phyloP scores from a whole-genome alignment of 805 yeast genomes.

The Isabelozyma pseudorhagii region DNA sequence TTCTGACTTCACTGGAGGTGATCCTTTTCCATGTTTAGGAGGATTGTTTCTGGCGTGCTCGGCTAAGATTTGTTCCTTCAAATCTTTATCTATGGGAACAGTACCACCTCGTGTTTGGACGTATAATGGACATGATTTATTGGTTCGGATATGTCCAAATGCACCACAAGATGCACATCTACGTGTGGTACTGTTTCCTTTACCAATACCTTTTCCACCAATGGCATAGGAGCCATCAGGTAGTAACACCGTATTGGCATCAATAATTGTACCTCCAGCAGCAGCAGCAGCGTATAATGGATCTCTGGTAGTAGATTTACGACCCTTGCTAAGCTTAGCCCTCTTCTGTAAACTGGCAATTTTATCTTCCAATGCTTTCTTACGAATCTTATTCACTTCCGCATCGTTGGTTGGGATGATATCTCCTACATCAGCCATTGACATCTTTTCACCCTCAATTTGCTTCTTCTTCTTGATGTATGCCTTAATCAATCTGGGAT shows the following conservation, averaged over 20 bases:
- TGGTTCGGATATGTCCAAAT: constrained; percentile 90
- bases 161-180: constrained; percentile 96
- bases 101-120: constrained; percentile 29
- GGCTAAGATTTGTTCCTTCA: not conserved
- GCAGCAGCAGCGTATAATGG: constrained; percentile 39
- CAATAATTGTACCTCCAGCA: constrained; percentile 40
- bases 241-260: constrained; percentile 40
- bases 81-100: not conserved
- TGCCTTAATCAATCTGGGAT: constrained; percentile 83
- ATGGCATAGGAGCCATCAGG: constrained; percentile 45
- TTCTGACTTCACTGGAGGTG: not conserved
- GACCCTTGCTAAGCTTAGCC: constrained; percentile 32
- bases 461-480: constrained; percentile 71
- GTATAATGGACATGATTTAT: constrained; percentile 87
- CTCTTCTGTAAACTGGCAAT: constrained; percentile 79
- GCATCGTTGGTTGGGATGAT: constrained; percentile 77
- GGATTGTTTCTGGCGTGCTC: not conserved
- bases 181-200: constrained; percentile 70
- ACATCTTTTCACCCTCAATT: constrained; percentile 51
- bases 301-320: constrained; percentile 29
- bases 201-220: constrained; percentile 69
- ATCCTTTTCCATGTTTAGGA: not conserved
- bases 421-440: constrained; percentile 68
- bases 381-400: constrained; percentile 74
- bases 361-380: constrained; percentile 76